These are phyloP conservation scores for Rhizoclosmatium sp. DNA, from an alignment of 192 early-diverging fungal genomes.

Conservation along the genomic window DNA sequence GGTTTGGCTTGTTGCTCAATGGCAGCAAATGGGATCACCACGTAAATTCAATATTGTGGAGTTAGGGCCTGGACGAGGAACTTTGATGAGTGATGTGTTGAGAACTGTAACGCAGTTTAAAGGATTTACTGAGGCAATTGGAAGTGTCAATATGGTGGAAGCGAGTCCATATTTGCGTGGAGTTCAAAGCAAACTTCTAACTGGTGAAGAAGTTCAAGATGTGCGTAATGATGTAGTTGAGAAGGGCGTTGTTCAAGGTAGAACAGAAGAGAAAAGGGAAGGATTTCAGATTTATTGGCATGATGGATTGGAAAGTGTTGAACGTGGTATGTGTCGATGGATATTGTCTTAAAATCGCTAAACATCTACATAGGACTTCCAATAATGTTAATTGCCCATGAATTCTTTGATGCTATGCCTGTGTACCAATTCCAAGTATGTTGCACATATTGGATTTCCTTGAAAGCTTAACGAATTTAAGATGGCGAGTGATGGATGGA, in stretches of 20 bases:
- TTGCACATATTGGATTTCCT: not conserved
- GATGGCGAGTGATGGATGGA: slow-evolving; percentile 81
- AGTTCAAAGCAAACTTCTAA: slow-evolving; percentile 44
- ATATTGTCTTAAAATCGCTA: slow-evolving; percentile 33
- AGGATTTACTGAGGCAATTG: slow-evolving; percentile 67
- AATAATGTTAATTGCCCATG: slow-evolving; percentile 87
- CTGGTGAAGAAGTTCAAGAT: not conserved
- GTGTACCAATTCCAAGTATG: slow-evolving; percentile 82
- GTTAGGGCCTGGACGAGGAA: slow-evolving; percentile 94
- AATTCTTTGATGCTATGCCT: slow-evolving; percentile 97
- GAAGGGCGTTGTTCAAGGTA: not conserved
- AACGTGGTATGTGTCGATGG: slow-evolving; percentile 34
- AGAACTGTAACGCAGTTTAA: slow-evolving; percentile 74
- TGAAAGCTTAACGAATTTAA: slow-evolving; percentile 23
- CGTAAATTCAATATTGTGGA: slow-evolving; percentile 48
- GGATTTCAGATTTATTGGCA: slow-evolving; percentile 66
- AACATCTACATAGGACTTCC: slow-evolving; percentile 27
- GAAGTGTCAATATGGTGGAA: slow-evolving; percentile 83
- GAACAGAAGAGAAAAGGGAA: not conserved
- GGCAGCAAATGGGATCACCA: slow-evolving; percentile 71
- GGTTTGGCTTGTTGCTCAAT: slow-evolving; percentile 88
- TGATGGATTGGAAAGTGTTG: slow-evolving; percentile 69
- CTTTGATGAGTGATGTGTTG: slow-evolving; percentile 92
- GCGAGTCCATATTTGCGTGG: slow-evolving; percentile 77
- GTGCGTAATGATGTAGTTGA: not conserved